Conservation (phyloP, 768 basidiomycete genomes). For the Clathrus columnatus region DNA sequence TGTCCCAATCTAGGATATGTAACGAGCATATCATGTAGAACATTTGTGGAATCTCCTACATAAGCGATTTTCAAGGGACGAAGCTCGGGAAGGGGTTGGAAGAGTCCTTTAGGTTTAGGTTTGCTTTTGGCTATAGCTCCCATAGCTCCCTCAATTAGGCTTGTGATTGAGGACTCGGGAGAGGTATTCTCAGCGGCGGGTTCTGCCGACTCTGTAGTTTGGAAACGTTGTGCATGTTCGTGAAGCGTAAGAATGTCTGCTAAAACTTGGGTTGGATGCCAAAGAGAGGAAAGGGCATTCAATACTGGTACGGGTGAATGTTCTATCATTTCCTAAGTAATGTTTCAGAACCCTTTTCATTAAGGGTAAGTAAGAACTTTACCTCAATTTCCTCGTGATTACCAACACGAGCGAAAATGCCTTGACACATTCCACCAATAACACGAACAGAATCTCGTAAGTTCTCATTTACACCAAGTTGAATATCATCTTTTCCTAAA, state of each 20-base stretch:
- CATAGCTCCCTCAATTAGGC: no score
- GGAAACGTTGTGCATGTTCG: constrained; percentile 58
- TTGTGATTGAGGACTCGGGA: constrained; percentile 6
- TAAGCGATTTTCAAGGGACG: constrained; percentile 85
- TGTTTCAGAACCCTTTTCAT: background rate
- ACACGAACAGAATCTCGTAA: constrained; percentile 78
- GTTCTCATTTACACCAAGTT: constrained; percentile 92
- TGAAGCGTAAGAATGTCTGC: constrained; percentile 89
- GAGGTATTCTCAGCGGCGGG: background rate
- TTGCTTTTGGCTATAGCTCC: no score
- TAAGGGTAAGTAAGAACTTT: constrained; percentile 17
- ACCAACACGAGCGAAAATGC: constrained; percentile 94
- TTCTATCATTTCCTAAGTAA: constrained; percentile 70
- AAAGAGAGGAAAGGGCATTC: constrained; percentile 91
- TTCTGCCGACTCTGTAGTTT: constrained; percentile 16
- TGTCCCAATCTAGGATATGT: constrained; percentile 89
- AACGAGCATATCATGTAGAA: constrained; percentile 96
- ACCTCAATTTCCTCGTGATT: constrained; percentile 91
- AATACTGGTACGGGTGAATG: constrained; percentile 90
- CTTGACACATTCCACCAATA: constrained; percentile 91
- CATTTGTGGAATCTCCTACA: constrained; percentile 91
- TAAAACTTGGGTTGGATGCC: constrained; percentile 94
- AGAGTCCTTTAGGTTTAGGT: constrained; percentile 16
- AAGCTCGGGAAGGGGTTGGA: constrained; percentile 37
- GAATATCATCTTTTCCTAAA: constrained; percentile 83